These are phyloP conservation scores for Xylariales sp. DNA, from an alignment of 2,329 filamentous ascomycete genomes.

Conservation along the genomic window DNA sequence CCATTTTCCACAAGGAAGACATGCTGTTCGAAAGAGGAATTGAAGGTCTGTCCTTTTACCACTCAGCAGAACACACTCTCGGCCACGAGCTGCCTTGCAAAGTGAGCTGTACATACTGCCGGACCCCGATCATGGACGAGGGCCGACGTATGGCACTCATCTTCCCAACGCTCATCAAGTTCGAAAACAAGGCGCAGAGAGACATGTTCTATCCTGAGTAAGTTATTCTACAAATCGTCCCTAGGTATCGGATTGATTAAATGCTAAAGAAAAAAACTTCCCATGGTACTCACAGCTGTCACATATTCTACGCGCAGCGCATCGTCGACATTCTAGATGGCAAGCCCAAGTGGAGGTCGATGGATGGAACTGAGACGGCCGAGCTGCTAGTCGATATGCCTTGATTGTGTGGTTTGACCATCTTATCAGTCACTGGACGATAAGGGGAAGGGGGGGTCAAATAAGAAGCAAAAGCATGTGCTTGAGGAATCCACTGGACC, in stretches of 20 bases:
- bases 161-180: conserved; percentile 69
- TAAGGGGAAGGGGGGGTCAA: no score
- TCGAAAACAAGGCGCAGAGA: conserved; percentile 50
- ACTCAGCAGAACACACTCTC: conserved; percentile 52
- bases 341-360: conserved; percentile 69
- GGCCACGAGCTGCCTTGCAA: conserved; percentile 75
- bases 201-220: conserved; percentile 61
- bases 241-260: background rate
- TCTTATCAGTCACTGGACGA: no score
- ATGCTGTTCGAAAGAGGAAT: conserved; percentile 64
- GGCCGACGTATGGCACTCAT: conserved; percentile 78
- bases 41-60: conserved; percentile 66
- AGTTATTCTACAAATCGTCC: conserved; percentile 15
- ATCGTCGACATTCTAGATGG: conserved; percentile 75
- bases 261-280: background rate
- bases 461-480: no score
- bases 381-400: background rate
- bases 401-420: no score
- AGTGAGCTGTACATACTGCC: conserved; percentile 71
- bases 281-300: conserved; percentile 32
- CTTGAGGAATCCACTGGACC: no score
- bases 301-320: conserved; percentile 77
- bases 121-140: conserved; percentile 81
- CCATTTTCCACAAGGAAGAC: conserved; percentile 79
- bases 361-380: conserved; percentile 37